Conservation (phyloP, 2,329 filamentous ascomycete genomes). For the Microcyclospora tardicrescens region DNA sequence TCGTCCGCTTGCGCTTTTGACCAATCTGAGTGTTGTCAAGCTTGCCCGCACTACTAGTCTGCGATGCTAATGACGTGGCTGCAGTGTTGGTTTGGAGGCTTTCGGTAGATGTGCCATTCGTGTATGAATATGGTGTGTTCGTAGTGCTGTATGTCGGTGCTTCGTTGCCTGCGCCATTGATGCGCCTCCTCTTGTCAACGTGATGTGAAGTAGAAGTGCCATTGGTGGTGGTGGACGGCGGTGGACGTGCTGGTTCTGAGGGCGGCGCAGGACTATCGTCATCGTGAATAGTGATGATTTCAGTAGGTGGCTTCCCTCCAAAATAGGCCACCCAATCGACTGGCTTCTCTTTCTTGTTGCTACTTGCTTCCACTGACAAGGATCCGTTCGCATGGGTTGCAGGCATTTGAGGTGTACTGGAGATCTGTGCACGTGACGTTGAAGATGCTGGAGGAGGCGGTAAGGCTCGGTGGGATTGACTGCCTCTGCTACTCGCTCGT, state of each 20-base stretch:
- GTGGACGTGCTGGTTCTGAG: constrained; percentile 8
- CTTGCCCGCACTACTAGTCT: constrained; percentile 46
- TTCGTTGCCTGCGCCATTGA: constrained; percentile 30
- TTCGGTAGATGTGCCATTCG: constrained; percentile 46
- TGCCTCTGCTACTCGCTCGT: constrained; percentile 16
- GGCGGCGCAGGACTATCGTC: constrained; percentile 25
- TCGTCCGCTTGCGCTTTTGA: constrained; percentile 77
- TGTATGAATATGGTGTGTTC: constrained; percentile 60
- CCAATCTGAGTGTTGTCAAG: constrained; percentile 56
- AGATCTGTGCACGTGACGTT: constrained; percentile 14
- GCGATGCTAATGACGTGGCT: constrained; percentile 62
- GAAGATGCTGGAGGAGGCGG: constrained; percentile 11
- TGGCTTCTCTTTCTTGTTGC: not conserved
- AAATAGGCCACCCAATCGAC: constrained; percentile 27
- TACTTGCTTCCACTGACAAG: not conserved
- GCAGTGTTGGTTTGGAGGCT: constrained; percentile 62
- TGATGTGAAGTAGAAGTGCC: constrained; percentile 1
- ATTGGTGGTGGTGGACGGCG: constrained; percentile 4
- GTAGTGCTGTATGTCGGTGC: constrained; percentile 20
- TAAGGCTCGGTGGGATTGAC: constrained; percentile 11
- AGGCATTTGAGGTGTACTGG: constrained; percentile 6
- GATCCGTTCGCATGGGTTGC: constrained; percentile 1
- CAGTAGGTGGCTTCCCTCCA: constrained; percentile 29
- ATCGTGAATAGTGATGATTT: constrained; percentile 42
- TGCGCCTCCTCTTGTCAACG: constrained; percentile 57